phyloP scores from a whole-genome alignment of 306 rosid genomes.

The Quercus engelmannii region DNA sequence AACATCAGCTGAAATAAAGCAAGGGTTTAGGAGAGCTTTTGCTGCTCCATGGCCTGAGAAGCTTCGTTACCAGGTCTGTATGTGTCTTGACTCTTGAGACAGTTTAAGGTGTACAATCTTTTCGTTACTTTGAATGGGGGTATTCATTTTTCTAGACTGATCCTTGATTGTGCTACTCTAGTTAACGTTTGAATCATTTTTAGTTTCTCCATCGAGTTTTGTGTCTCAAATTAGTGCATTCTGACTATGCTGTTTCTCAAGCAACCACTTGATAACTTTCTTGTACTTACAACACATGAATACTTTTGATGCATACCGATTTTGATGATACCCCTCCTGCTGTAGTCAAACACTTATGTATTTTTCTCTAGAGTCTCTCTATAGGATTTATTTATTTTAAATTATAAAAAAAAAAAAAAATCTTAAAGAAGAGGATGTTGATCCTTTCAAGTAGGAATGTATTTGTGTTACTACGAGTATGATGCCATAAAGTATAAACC shows the following conservation, averaged over 20 bases:
- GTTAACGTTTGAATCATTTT: background rate
- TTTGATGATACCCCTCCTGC: background rate
- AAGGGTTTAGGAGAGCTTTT: constrained; percentile 83
- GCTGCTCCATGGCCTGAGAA: constrained; percentile 84
- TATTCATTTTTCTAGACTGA: background rate
- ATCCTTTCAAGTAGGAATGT: background rate
- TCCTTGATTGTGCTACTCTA: background rate
- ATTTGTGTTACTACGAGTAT: background rate
- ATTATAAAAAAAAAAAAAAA: background rate
- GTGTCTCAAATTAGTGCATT: background rate
- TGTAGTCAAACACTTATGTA: background rate
- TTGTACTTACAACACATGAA: background rate
- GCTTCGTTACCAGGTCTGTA: constrained; percentile 78
- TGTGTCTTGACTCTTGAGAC: background rate
- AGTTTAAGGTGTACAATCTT: background rate
- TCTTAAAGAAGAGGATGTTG: background rate
- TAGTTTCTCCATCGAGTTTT: background rate
- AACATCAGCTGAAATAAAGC: constrained; percentile 74
- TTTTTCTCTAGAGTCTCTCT: background rate
- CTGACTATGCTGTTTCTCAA: background rate
- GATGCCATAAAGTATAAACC: background rate
- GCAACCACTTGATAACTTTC: background rate
- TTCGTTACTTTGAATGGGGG: background rate
- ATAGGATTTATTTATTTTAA: background rate
- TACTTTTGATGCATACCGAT: background rate